phyloP scores from a whole-genome alignment of 495 filamentous ascomycete species.

The Penicillium daleae region DNA sequence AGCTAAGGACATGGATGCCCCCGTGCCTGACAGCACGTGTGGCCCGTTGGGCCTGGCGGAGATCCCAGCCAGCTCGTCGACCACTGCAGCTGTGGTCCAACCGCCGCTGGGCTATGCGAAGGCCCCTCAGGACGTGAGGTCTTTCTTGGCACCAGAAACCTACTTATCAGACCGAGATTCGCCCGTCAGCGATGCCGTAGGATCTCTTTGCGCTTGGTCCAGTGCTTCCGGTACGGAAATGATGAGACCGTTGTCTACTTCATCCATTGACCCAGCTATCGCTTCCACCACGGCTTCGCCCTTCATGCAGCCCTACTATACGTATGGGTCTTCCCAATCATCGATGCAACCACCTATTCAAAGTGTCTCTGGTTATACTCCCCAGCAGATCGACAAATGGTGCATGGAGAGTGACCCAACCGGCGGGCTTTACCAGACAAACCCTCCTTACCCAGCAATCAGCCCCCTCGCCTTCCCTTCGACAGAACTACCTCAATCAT shows the following conservation, averaged over 20 bases:
- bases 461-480: conserved; percentile 17
- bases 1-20: conserved; percentile 4
- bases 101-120: conserved; percentile 12
- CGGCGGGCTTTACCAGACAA: conserved; percentile 15
- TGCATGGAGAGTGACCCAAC: conserved; percentile 27
- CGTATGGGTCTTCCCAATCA: conserved; percentile 6
- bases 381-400: conserved; percentile 30
- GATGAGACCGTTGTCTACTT: conserved; percentile 12
- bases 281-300: conserved; percentile 15
- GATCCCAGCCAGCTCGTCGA: conserved; percentile 22
- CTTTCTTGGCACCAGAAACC: conserved; percentile 23
- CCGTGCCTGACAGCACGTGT: conserved; percentile 11
- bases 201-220: conserved; percentile 32
- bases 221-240: conserved; percentile 25
- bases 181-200: conserved; percentile 21
- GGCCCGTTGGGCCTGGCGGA: conserved; percentile 16
- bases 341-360: not conserved
- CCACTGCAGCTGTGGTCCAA: conserved; percentile 16
- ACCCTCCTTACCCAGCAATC: conserved; percentile 13
- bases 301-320: conserved; percentile 30
- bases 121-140: conserved; percentile 11
- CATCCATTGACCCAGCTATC: conserved; percentile 12
- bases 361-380: conserved; percentile 18
- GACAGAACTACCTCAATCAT: conserved; percentile 12
- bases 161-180: conserved; percentile 27